Base-by-base conservation (phyloP, 2,329 filamentous ascomycete genomes). In the Xylariales sp. region DNA sequence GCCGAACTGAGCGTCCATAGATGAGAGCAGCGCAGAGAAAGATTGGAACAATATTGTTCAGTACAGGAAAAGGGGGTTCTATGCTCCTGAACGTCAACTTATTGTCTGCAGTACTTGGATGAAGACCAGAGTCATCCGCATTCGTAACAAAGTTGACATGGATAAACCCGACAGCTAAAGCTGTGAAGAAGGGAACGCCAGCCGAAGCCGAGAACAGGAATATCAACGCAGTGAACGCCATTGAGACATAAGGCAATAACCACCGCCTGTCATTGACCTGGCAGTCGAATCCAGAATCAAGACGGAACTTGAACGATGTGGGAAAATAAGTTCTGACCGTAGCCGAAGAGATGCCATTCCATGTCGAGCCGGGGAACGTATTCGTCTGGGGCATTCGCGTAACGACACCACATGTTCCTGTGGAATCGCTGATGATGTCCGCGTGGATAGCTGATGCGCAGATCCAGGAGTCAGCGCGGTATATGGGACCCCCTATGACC, bases 381-480 rank as follows among this genome's bases (percentile, higher is more conserved):
- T 68, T 64, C 41, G 76, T 74, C 39, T 80, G 72, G n/a, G 84
- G 84, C 19, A 78, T 68, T 18, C 84, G 67, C 24, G 72, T 69
- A 20, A 84, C 66, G 3, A 86, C 80, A 41, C 83, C 84, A 49
- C 84, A 88, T 1, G 84, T 84, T 21, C 84, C 84, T 29, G 69
- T 66, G 1, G 66, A 62, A 50, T 85, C 74, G 29, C 72, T 73
- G 50, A 86, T 75, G 47, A 84, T 73, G 10, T 82, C 84, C 4
- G 80, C 74, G 55, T 88, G 84, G 37, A 87, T 82, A 15, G 84
- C 84, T 8, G 83, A 74, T 43, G 78, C 78, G 53, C 84, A 88
- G 39, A 88, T 78, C 62, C 85, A 86, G 19, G 82, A 86, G 61
- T 88, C 84, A 11, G 75, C 80, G 18, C 84, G 78, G 56, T 87